Evolutionary conservation across 208 protist species (phyloP).

Genomic region (Leishmania guyanensis): DNA sequence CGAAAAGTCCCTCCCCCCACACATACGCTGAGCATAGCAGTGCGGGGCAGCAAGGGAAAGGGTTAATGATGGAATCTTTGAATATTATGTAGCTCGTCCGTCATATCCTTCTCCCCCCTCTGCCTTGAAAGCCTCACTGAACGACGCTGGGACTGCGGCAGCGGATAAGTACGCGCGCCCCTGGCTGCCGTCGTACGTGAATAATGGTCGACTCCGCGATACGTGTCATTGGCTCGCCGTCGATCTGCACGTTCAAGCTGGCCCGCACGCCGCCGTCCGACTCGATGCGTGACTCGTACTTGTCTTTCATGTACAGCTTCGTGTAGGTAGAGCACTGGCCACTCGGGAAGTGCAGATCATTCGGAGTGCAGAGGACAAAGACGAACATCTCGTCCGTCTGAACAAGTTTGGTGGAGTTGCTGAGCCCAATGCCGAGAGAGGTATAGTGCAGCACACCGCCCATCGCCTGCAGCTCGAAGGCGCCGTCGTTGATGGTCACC

Average conservation of each 20-base stretch:
- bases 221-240: slow-evolving; percentile 69
- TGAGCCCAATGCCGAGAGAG: slow-evolving; percentile 52
- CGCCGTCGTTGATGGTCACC: slow-evolving; percentile 76
- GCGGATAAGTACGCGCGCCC: slow-evolving; percentile 48
- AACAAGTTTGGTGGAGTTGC: slow-evolving; percentile 53
- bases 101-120: not conserved
- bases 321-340: slow-evolving; percentile 36
- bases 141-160: slow-evolving; percentile 70
- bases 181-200: slow-evolving; percentile 39
- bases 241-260: slow-evolving; percentile 70
- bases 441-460: slow-evolving; percentile 73
- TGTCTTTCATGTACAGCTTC: slow-evolving; percentile 23
- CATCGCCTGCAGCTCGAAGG: slow-evolving; percentile 81
- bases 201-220: slow-evolving; percentile 67
- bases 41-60: not conserved
- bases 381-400: slow-evolving; percentile 71
- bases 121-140: slow-evolving; percentile 3
- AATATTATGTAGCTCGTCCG: not conserved
- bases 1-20: not conserved
- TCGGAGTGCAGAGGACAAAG: slow-evolving; percentile 77
- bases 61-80: not conserved
- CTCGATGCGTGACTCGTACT: slow-evolving; percentile 22
- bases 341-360: slow-evolving; percentile 46
- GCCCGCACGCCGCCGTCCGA: slow-evolving; percentile 30
- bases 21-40: not conserved